phyloP scores from a whole-genome alignment of 2,329 filamentous ascomycete species.

The Plectosphaerella cucumerina region DNA sequence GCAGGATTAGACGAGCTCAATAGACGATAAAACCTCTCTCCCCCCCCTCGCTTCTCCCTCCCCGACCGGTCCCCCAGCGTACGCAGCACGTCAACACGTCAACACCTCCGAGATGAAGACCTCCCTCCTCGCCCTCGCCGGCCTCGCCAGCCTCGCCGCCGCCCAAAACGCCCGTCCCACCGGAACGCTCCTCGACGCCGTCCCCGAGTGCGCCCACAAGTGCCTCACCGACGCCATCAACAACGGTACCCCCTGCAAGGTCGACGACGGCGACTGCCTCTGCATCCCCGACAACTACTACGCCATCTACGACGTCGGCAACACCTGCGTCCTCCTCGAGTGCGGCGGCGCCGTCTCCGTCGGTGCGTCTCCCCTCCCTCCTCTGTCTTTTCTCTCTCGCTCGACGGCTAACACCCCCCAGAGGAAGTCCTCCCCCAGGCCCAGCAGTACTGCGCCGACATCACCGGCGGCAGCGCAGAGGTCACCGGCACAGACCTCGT shows the following conservation, averaged over 20 bases:
- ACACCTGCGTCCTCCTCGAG: slow-evolving; percentile 36
- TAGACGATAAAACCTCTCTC: background rate
- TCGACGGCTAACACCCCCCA: background rate
- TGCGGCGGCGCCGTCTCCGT: slow-evolving; percentile 29
- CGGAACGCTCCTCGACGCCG: slow-evolving; percentile 13
- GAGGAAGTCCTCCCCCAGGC: slow-evolving; percentile 18
- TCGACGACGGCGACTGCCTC: slow-evolving; percentile 16
- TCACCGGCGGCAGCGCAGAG: slow-evolving; percentile 8
- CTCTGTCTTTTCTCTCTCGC: background rate
- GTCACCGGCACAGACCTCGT: background rate
- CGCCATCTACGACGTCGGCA: slow-evolving; percentile 31
- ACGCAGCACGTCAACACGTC: background rate
- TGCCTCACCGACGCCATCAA: slow-evolving; percentile 14
- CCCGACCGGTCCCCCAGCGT: background rate
- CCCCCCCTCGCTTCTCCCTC: background rate
- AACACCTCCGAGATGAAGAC: slow-evolving; percentile 9
- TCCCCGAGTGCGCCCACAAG: slow-evolving; percentile 15
- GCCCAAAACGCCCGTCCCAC: slow-evolving; percentile 6
- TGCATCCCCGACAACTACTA: slow-evolving; percentile 24
- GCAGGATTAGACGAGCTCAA: background rate
- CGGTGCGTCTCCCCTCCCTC: no score
- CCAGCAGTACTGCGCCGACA: slow-evolving; percentile 13
- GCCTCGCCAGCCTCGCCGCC: slow-evolving; percentile 8
- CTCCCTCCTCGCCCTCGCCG: slow-evolving; percentile 6
- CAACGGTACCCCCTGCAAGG: slow-evolving; percentile 13